phyloP scores from a whole-genome alignment of 371 early-diverging fungal species.

The Chytridium lagenaria region DNA sequence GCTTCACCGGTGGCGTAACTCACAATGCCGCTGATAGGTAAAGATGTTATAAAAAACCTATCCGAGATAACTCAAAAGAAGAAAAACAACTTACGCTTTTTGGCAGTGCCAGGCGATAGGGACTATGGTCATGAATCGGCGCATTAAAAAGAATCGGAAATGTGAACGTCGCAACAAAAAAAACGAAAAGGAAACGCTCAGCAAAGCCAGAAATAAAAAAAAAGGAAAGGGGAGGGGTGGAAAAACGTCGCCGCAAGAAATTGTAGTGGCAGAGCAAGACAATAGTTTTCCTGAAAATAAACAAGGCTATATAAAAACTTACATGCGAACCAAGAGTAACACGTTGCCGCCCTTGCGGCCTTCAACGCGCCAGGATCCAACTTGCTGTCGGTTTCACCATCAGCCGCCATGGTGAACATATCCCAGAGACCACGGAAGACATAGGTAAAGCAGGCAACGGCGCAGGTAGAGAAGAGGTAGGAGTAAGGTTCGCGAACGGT shows the following conservation, averaged over 20 bases:
- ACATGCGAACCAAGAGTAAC: slow-evolving; percentile 11
- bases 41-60: slow-evolving; percentile 31
- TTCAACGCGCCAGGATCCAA: slow-evolving; percentile 13
- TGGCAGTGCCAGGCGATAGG: slow-evolving; percentile 31
- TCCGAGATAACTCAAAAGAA: slow-evolving; percentile 36
- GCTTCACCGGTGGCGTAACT: slow-evolving; percentile 41
- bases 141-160: no score
- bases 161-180: no score
- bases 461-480: slow-evolving; percentile 15
- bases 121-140: neutral
- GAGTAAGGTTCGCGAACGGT: slow-evolving; percentile 41
- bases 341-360: neutral
- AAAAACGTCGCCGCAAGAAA: neutral
- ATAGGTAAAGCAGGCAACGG: slow-evolving; percentile 27
- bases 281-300: neutral
- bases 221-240: neutral
- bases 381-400: slow-evolving; percentile 14
- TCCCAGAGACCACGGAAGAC: slow-evolving; percentile 24
- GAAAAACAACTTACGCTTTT: slow-evolving; percentile 21
- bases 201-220: no score
- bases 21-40: slow-evolving; percentile 22
- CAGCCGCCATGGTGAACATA: slow-evolving; percentile 37
- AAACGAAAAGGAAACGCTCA: no score
- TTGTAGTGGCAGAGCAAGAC: neutral
- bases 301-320: neutral